Percentiles rank a stretch among this genome's conserved stretches.
These are phyloP conservation scores for Dipodascopsis tothii DNA, from an alignment of 805 yeast genomes.

Conservation along the genomic window DNA sequence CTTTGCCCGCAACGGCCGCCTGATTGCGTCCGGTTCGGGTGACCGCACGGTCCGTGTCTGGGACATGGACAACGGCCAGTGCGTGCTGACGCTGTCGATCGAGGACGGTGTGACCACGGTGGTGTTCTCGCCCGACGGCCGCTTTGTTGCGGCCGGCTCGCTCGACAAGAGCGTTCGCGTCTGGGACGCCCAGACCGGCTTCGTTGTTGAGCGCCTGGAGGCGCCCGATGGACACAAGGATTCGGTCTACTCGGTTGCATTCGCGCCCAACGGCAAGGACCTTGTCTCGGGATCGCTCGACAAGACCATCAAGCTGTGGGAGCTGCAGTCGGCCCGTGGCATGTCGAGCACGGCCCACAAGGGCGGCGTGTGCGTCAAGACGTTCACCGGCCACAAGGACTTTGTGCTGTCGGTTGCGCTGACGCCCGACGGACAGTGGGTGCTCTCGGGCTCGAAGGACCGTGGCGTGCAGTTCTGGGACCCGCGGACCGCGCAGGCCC, in stretches of 20 bases:
- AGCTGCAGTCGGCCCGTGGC: conserved; percentile 51
- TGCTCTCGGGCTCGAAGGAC: conserved; percentile 90
- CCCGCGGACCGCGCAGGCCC: conserved; percentile 80
- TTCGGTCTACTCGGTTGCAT: conserved; percentile 89
- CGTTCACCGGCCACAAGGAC: conserved; percentile 93
- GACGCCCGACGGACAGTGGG: conserved; percentile 86
- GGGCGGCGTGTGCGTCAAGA: conserved; percentile 64
- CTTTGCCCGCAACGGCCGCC: conserved; percentile 88
- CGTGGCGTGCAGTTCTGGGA: conserved; percentile 98
- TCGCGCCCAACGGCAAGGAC: conserved; percentile 83
- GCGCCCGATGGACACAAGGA: conserved; percentile 94
- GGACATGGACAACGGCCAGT: conserved; percentile 86
- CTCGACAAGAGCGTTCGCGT: conserved; percentile 91
- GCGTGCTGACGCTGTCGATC: conserved; percentile 77
- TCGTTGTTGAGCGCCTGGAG: conserved; percentile 84
- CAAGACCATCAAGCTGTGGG: conserved; percentile 94
- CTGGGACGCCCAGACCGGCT: conserved; percentile 92
- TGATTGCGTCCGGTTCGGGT: conserved; percentile 91
- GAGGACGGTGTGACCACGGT: conserved; percentile 98
- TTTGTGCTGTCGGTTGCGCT: conserved; percentile 90
- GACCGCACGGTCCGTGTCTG: conserved; percentile 94
- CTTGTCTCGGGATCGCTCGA: conserved; percentile 93
- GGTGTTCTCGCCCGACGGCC: conserved; percentile 92
- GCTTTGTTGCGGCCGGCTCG: conserved; percentile 91
- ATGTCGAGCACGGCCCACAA: conserved; percentile 33